Evolutionary conservation across 768 basidiomycete species (phyloP).

Genomic region (Porpolomopsis calyptriformis): DNA sequence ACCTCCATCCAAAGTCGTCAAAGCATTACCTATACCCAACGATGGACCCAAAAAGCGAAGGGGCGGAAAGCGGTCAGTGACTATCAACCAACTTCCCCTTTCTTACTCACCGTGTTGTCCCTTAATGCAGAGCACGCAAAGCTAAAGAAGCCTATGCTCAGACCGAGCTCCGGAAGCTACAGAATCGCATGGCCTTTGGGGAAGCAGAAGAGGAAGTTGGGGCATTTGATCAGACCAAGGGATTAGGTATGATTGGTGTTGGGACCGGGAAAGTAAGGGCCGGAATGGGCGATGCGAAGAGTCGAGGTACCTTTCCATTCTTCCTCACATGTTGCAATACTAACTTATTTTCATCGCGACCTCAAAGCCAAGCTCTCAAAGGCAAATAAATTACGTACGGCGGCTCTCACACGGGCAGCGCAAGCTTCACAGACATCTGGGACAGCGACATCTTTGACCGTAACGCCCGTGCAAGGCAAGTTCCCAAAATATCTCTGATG

Average conservation of each 20-base stretch:
- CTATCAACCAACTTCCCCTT: neutral
- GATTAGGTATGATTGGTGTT: constrained; percentile 91
- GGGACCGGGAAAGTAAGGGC: constrained; percentile 85
- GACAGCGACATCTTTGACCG: constrained; percentile 82
- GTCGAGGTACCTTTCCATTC: constrained; percentile 53
- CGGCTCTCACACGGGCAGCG: constrained; percentile 69
- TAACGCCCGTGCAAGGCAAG: constrained; percentile 91
- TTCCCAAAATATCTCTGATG: constrained; percentile 1
- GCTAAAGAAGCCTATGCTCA: constrained; percentile 98
- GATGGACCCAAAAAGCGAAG: constrained; percentile 94
- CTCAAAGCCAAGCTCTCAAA: constrained; percentile 86
- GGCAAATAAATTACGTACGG: constrained; percentile 82
- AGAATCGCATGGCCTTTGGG: constrained; percentile 95
- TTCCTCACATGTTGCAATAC: neutral
- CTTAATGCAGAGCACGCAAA: constrained; percentile 66
- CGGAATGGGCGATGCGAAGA: constrained; percentile 78
- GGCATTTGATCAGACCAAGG: constrained; percentile 95
- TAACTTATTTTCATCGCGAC: constrained; percentile 4
- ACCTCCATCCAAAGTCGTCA: constrained; percentile 85
- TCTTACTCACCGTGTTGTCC: constrained; percentile 1
- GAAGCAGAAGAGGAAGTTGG: constrained; percentile 94
- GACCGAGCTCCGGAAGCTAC: constrained; percentile 92
- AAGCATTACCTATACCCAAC: constrained; percentile 88
- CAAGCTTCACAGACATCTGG: constrained; percentile 59
- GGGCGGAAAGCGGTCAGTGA: constrained; percentile 79